These are phyloP conservation scores for Gnomoniopsis sp. DNA, from an alignment of 2,329 filamentous ascomycete species.

Conservation along the genomic window DNA sequence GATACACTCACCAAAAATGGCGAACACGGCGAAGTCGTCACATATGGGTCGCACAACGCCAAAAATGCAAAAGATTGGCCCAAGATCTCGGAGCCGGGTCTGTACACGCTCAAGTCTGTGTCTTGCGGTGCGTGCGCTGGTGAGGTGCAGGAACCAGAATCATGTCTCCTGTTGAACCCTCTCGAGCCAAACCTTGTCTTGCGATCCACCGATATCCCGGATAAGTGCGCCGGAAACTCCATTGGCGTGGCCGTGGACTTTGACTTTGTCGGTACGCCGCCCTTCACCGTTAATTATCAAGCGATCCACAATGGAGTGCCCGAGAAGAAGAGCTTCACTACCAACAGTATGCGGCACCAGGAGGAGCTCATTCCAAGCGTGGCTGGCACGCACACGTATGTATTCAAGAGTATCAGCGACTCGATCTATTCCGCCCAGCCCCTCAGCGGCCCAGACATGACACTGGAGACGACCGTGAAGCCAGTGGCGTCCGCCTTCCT, in stretches of 20 bases:
- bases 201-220: conserved; percentile 76
- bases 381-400: conserved; percentile 83
- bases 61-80: conserved; percentile 63
- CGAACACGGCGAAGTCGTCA: conserved; percentile 61
- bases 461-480: conserved; percentile 86
- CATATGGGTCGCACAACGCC: conserved; percentile 56
- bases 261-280: conserved; percentile 87
- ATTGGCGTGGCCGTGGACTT: conserved; percentile 86
- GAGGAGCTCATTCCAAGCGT: conserved; percentile 77
- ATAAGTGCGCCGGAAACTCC: conserved; percentile 92
- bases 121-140: conserved; percentile 79
- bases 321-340: conserved; percentile 50
- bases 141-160: conserved; percentile 88
- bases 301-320: conserved; percentile 61
- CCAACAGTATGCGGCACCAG: conserved; percentile 76
- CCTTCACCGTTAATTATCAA: conserved; percentile 80
- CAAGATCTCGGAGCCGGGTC: conserved; percentile 69
- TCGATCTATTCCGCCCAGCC: conserved; percentile 69
- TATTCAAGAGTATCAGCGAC: conserved; percentile 79
- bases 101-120: conserved; percentile 81
- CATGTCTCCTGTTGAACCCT: conserved; percentile 89
- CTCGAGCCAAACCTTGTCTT: conserved; percentile 78
- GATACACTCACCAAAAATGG: conserved; percentile 66
- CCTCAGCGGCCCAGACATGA: conserved; percentile 57
- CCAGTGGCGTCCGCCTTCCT: conserved; percentile 82